Percentiles rank a stretch among this genome's conserved stretches.
phyloP scores from a whole-genome alignment of 164 flowering plant genomes.

The Aristolochia contorta region DNA sequence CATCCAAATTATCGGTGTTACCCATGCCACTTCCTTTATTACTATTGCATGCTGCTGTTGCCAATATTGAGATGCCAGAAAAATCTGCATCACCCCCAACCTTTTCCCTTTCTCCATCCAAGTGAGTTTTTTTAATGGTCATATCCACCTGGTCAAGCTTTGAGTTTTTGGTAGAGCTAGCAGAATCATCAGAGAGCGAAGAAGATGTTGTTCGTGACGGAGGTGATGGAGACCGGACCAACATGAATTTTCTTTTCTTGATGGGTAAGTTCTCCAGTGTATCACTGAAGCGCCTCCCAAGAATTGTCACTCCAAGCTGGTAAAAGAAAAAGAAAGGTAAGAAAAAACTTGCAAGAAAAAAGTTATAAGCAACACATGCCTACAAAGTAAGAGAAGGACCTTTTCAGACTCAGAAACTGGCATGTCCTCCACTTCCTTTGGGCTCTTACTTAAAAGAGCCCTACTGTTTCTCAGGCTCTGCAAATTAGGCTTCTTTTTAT shows the following conservation, averaged over 20 bases:
- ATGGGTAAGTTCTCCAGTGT: constrained; percentile 51
- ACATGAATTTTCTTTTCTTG: constrained; percentile 51
- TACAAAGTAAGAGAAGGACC: constrained; percentile 22
- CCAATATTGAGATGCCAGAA: constrained; percentile 64
- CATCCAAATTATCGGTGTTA: constrained; percentile 15
- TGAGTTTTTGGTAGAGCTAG: not conserved
- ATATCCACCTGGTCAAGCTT: not conserved
- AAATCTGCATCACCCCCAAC: constrained; percentile 30
- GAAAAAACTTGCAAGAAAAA: not conserved
- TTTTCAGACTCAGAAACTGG: constrained; percentile 60
- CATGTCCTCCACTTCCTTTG: constrained; percentile 22
- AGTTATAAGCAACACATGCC: not conserved
- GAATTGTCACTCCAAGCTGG: constrained; percentile 47
- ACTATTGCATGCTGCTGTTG: constrained; percentile 52
- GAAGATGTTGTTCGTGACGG: constrained; percentile 19
- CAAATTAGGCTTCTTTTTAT: constrained; percentile 9
- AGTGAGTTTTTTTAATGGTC: not conserved
- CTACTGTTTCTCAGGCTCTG: constrained; percentile 13
- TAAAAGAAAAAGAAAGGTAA: constrained; percentile 4
- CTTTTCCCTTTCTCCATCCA: constrained; percentile 9
- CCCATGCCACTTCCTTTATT: constrained; percentile 18
- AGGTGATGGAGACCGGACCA: constrained; percentile 38
- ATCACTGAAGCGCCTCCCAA: constrained; percentile 40
- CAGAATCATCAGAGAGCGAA: constrained; percentile 16
- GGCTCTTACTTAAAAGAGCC: constrained; percentile 15